Base-by-base conservation (phyloP, 2,329 filamentous ascomycete species). In the Diaporthe capsici region DNA sequence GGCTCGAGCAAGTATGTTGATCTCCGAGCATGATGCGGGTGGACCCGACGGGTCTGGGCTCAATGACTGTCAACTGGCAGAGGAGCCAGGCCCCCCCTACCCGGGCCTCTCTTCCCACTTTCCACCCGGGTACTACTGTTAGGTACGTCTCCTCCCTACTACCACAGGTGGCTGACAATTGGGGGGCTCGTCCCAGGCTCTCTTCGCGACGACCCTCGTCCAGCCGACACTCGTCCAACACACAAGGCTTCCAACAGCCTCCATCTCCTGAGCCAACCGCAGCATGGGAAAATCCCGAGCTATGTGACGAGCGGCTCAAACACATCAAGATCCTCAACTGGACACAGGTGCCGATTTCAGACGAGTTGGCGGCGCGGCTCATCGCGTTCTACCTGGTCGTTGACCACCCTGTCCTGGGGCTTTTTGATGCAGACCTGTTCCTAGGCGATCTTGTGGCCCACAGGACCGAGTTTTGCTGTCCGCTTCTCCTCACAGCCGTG, bases 381-480 rank as follows among this genome's bases (percentile, higher is more conserved):
- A 74, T 79, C 22, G 77, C 77, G 3, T 72, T 75, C 13, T 79
- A 77, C 34, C 63, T 79, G 57, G 60, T 55, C 0, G 75, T 74
- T 28, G 76, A 77, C n/a, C 77, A 79, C 25, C 77, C 77, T 1
- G 73, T 75, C 12, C 55, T 78, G 13, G 76, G 75, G 25, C 49
- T 79, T 1, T 79, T 79, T 51, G 77, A 79, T 57, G 78, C 73
- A 42, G 78, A 78, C 53, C 70, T 79, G 25, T 79, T 79, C 55
- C 47, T 79, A n/a, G 73, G 57, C 37, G 78, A 78, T 65, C 73
- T 79, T 28, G 75, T 77, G 13, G 73, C 44, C 13, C 71, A 53
- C 37, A 61, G 71, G n/a, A 65, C 72, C 3, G 71, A 76, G 28
- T 79, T 78, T 53, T 79, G 78, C 75, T 78, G 76, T 5, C 78